These are phyloP conservation scores for Przewalskia tangutica DNA, from an alignment of 257 asterid genomes.

Conservation along the genomic window DNA sequence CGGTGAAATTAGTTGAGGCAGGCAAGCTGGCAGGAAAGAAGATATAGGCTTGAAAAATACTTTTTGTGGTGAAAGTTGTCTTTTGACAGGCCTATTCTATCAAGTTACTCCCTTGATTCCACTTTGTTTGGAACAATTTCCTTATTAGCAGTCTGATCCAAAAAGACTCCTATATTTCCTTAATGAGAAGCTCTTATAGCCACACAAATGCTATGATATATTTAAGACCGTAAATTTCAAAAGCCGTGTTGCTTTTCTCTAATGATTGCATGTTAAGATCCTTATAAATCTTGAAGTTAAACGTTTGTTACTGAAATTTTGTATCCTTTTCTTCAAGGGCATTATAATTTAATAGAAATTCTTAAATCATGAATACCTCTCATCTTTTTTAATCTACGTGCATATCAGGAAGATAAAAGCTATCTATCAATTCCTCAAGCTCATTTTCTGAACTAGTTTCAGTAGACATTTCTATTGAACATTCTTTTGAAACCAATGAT, in stretches of 20 bases:
- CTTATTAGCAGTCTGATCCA: no score
- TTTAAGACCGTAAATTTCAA: background rate
- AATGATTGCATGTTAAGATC: background rate
- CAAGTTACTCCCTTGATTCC: no score
- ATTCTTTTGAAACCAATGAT: background rate
- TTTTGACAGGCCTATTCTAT: background rate
- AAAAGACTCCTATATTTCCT: no score
- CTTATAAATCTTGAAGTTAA: background rate
- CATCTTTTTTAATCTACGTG: background rate
- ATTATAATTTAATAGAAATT: background rate
- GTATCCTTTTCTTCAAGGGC: background rate
- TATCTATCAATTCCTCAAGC: background rate
- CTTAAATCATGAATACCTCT: background rate
- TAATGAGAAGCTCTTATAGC: no score
- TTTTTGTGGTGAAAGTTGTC: background rate
- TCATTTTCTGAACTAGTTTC: background rate
- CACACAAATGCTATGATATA: background rate
- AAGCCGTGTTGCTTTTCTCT: background rate
- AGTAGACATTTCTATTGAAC: background rate
- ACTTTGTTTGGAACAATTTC: no score
- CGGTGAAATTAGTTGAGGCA: no score
- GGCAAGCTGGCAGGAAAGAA: no score
- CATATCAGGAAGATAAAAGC: background rate
- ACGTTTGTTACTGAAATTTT: background rate
- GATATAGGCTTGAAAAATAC: background rate